These are phyloP conservation scores for Erysimum cheiranthoides DNA, from an alignment of 345 rosid genomes.

Conservation along the genomic window DNA sequence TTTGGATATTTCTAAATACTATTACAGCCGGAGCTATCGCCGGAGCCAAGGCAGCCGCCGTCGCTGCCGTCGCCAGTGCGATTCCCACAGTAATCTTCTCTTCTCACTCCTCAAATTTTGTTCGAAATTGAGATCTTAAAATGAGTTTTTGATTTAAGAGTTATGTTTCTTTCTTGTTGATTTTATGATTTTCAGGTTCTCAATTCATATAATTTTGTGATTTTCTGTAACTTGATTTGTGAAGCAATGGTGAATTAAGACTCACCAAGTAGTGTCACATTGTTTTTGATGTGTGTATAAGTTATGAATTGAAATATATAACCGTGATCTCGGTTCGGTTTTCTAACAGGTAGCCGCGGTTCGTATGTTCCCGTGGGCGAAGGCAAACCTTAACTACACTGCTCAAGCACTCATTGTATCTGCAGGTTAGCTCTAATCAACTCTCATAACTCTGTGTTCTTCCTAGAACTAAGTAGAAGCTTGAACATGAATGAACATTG, in stretches of 20 bases:
- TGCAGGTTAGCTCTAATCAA: conserved; percentile 48
- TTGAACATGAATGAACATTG: conserved; percentile 7
- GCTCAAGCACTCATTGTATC: conserved; percentile 96
- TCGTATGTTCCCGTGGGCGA: conserved; percentile 94
- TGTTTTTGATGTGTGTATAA: background rate
- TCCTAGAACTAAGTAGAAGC: conserved; percentile 17
- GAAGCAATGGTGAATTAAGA: conserved; percentile 2
- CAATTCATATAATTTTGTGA: background rate
- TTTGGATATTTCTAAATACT: background rate
- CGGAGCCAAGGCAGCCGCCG: conserved; percentile 86
- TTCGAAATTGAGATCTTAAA: background rate
- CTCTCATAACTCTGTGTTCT: background rate
- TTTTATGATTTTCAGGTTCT: background rate
- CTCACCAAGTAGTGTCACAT: background rate
- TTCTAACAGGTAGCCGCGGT: conserved; percentile 50
- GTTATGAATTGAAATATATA: background rate
- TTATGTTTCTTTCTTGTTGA: conserved; percentile 3
- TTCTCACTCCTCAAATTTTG: background rate
- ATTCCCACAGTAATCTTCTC: conserved; percentile 69
- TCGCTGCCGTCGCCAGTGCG: conserved; percentile 71
- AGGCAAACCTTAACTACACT: conserved; percentile 80
- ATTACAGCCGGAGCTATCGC: conserved; percentile 76
- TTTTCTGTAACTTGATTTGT: background rate
- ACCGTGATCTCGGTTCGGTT: background rate
- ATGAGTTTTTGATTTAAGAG: background rate